Conservation (phyloP, 768 basidiomycete species). For the Podaxis mareebaensis region DNA sequence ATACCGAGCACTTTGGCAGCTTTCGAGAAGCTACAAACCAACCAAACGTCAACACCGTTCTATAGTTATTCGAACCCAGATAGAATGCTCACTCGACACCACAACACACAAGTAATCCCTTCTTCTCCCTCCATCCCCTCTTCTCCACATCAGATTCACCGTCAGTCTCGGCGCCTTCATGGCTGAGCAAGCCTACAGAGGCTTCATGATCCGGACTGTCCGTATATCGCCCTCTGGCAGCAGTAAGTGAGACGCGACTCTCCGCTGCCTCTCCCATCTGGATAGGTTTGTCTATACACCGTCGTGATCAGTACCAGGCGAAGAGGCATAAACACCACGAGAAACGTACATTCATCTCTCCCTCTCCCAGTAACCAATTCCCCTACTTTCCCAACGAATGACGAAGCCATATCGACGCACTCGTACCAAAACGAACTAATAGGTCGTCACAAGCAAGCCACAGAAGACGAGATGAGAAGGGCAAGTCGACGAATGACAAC, state of each 20-base stretch:
- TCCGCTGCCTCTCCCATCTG: conserved; percentile 44
- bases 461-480: not conserved
- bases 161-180: conserved; percentile 31
- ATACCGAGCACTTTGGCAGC: conserved; percentile 59
- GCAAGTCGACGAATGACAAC: not conserved
- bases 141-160: conserved; percentile 29
- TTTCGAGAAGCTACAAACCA: conserved; percentile 42
- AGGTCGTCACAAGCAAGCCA: not conserved
- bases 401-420: conserved; percentile 18
- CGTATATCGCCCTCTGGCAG: conserved; percentile 5
- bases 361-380: conserved; percentile 46
- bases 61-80: not conserved
- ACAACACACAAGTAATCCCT: conserved; percentile 51
- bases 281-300: conserved; percentile 40
- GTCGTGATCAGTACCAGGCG: not conserved
- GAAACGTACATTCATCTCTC: conserved; percentile 46
- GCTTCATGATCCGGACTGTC: conserved; percentile 11
- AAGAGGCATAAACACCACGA: not conserved
- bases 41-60: not conserved
- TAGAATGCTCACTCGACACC: conserved; percentile 42
- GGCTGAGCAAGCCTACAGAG: conserved; percentile 27
- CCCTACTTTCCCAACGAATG: conserved; percentile 46
- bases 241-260: conserved; percentile 27
- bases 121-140: conserved; percentile 29
- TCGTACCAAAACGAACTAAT: not conserved